Evolutionary conservation across 2,329 filamentous ascomycete genomes (phyloP), one percentile per base, ranked within the genome.

Genomic region (Pseudohalonectria lignicola): DNA sequence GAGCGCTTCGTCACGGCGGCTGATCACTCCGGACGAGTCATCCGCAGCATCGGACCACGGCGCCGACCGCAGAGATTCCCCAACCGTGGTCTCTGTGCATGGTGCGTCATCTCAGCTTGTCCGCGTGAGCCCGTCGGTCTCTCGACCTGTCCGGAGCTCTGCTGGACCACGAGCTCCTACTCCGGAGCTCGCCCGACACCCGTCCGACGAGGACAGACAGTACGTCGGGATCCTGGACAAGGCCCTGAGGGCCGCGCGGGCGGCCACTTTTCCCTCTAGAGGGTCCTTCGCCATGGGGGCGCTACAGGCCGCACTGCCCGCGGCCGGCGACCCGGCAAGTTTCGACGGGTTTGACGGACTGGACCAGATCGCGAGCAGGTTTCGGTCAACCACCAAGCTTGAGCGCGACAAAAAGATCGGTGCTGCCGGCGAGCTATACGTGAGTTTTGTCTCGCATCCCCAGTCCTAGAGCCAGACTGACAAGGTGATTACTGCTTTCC

Each of bases 381-480:
- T 33, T 17, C 31, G 31, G 17, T 33, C 31, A 19, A 33, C 9
- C 31, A 33, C 17, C 17, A 17, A 13, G 9, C 17, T 33, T 17
- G 31, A 33, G 31, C 31, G 31, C 17, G 40, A 47, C 34, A 31
- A 20, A 20, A 45, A 44, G 25, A 42, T 50, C 12, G 45, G 44
- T 13, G 47, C 48, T 8, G 47, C 45, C 7, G 45, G 48, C 18
- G 45, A 50, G 39, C 40, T 48, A 15, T 49, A 39, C n/a, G 47
- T 49, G 32, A 15, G 19, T 37, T 19, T 21, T 31, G 2, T 12
- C 2, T 16, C 15, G 11, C 3, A 9, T 39, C 32, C 17, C 26
- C 5, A 6, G 8, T 19, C 3, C 25, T 5, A 37, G 18, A 3
- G 18, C 18, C 16, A 31, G 15, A 6, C 13, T 23, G 8, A 17